These are phyloP conservation scores for Teratosphaeria epicoccoides DNA, from an alignment of 2,329 filamentous ascomycete species.

Conservation along the genomic window DNA sequence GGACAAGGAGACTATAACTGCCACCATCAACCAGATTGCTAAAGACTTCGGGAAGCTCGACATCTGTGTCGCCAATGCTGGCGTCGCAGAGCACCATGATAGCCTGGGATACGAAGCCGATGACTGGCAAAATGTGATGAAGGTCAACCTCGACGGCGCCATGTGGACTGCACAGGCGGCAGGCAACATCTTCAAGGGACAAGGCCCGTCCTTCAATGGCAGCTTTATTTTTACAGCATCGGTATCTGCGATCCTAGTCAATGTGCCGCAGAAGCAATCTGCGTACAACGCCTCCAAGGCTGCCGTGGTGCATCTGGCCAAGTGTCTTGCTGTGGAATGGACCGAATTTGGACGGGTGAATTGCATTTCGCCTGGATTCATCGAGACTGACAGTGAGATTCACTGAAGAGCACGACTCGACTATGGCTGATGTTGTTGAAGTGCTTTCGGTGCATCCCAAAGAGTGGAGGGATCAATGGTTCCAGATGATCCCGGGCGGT, in stretches of 20 bases:
- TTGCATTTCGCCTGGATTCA: slow-evolving; percentile 22
- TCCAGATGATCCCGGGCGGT: slow-evolving; percentile 29
- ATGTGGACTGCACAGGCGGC: slow-evolving; percentile 75
- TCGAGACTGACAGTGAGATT: slow-evolving; percentile 27
- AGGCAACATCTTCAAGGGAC: slow-evolving; percentile 74
- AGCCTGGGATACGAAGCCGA: slow-evolving; percentile 10
- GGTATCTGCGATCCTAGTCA: slow-evolving; percentile 85
- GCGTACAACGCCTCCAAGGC: slow-evolving; percentile 39
- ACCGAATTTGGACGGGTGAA: slow-evolving; percentile 39
- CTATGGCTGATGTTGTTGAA: not conserved
- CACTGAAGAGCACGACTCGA: not conserved
- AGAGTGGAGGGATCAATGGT: slow-evolving; percentile 31
- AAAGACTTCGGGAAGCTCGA: slow-evolving; percentile 65
- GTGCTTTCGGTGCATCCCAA: slow-evolving; percentile 25
- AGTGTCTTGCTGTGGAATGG: slow-evolving; percentile 82
- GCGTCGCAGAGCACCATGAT: slow-evolving; percentile 58
- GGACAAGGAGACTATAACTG: slow-evolving; percentile 56
- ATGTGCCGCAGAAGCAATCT: slow-evolving; percentile 79
- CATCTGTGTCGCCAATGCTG: slow-evolving; percentile 79
- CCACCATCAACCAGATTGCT: slow-evolving; percentile 60
- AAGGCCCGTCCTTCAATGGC: slow-evolving; percentile 50
- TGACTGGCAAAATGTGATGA: slow-evolving; percentile 42
- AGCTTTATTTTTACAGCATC: slow-evolving; percentile 89
- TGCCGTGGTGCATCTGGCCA: slow-evolving; percentile 43
- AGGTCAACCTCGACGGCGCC: slow-evolving; percentile 62